Evolutionary conservation across 129 eudicot species (phyloP), one percentile per base, ranked within the genome.

Genomic region (Chrysanthemum seticuspe): DNA sequence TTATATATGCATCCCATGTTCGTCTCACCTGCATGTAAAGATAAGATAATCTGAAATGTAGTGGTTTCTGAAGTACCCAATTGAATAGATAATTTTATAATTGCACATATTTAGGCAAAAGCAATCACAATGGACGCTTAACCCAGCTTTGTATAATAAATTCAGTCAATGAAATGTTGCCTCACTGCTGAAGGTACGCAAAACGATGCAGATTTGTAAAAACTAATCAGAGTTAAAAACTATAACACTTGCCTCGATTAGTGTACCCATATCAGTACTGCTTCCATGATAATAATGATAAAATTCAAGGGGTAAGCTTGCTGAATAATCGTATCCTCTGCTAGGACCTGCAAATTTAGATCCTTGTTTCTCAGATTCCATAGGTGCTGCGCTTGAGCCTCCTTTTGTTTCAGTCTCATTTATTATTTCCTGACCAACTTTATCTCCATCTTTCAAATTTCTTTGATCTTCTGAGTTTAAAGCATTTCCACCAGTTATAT

Each of bases 261-360:
- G 89, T 2, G 98, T 94, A 25, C 98, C 98, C 91, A 87, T 80
- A 76, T 94, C 97, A 55, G 96, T 81, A 76, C 81, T 90, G 81
- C 98, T 90, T 16, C 98, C 98, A 82, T 94, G 92, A 74, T 94
- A 94, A 77, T 94, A 94, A 72, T 94, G 98, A 81, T 94, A 94
- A 80, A 90, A 94, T 70, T 94, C 98, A 71, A 84, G 81, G 44
- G 98, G 98, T 60, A 94, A 88, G 68, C 80, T 90, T 74, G 96
- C 83, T 59, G 86, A 85, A 81, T 84, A 83, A 78, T 87, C 96
- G 66, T 84, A 87, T 57, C 77, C 70, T 47, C 85, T 75, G 63
- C 74, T 55, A 52, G 84, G 68, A 60, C 79, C 71, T 18, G 80
- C 62, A 73, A 59, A 81, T 61, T 70, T 78, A 9, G 71, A 48